Conservation (phyloP, 2,329 filamentous ascomycete genomes). For the Geosmithia morbida region DNA sequence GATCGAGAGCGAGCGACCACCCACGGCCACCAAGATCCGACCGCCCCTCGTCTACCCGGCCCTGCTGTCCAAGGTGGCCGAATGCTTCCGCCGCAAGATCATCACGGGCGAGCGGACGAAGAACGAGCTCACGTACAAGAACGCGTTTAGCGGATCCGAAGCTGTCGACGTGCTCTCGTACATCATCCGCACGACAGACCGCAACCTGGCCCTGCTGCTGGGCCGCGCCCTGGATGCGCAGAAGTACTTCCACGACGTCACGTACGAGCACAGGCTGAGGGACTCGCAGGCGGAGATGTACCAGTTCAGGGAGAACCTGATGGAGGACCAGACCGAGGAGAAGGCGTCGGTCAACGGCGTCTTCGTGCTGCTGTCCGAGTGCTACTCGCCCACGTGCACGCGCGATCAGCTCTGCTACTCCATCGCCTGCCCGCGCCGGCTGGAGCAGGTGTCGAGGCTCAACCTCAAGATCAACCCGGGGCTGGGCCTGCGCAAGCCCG, state of each 20-base stretch:
- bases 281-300: slow-evolving; percentile 94
- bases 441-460: slow-evolving; percentile 88
- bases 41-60: slow-evolving; percentile 89
- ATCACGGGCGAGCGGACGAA: slow-evolving; percentile 79
- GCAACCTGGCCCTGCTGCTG: slow-evolving; percentile 81
- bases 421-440: slow-evolving; percentile 82
- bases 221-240: slow-evolving; percentile 90
- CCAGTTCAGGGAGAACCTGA: slow-evolving; percentile 86
- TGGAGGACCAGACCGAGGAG: slow-evolving; percentile 67
- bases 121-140: slow-evolving; percentile 94
- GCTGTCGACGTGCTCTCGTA: slow-evolving; percentile 91
- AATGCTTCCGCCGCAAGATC: slow-evolving; percentile 84
- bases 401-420: slow-evolving; percentile 94
- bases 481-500: slow-evolving; percentile 55
- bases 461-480: slow-evolving; percentile 90
- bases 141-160: slow-evolving; percentile 89
- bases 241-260: slow-evolving; percentile 98
- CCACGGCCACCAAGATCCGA: slow-evolving; percentile 43
- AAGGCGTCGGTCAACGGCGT: slow-evolving; percentile 75
- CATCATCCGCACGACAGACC: slow-evolving; percentile 93
- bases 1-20: slow-evolving; percentile 39
- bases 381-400: slow-evolving; percentile 95
- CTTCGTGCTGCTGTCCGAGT: slow-evolving; percentile 90
- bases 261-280: slow-evolving; percentile 87
- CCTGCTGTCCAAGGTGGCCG: slow-evolving; percentile 79